These are phyloP conservation scores for Pestalotiopsis sp. DNA, from an alignment of 2,329 filamentous ascomycete genomes.

Conservation along the genomic window DNA sequence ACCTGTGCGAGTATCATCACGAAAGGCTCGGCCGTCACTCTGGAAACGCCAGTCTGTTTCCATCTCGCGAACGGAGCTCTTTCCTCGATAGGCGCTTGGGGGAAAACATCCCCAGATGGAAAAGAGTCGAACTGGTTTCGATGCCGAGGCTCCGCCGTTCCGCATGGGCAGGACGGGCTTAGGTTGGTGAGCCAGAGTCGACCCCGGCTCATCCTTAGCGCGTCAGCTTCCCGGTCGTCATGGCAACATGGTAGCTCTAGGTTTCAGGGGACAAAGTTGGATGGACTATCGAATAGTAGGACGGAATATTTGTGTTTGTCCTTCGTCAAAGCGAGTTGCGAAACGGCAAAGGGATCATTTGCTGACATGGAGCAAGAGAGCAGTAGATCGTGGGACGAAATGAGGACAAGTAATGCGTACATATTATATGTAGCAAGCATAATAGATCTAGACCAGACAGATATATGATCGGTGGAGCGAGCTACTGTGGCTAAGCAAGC, in stretches of 20 bases:
- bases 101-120: background rate
- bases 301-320: background rate
- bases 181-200: constrained; percentile 14
- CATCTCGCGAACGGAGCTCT: background rate
- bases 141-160: constrained; percentile 18
- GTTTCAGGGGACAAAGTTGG: constrained; percentile 25
- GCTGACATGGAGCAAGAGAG: background rate
- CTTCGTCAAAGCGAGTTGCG: background rate
- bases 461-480: background rate
- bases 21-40: background rate
- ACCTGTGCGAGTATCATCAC: background rate
- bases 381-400: background rate
- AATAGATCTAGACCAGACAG: background rate
- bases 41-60: background rate
- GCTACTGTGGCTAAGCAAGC: constrained; percentile 1
- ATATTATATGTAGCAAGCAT: background rate
- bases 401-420: background rate
- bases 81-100: background rate
- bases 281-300: constrained; percentile 9
- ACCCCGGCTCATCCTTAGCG: constrained; percentile 17
- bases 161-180: constrained; percentile 17
- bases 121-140: background rate
- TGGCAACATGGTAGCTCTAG: constrained; percentile 22
- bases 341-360: background rate
- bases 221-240: constrained; percentile 23